Evolutionary conservation across 2,329 filamentous ascomycete genomes (phyloP), one percentile per base, ranked within the genome.

Genomic region (Periconia sp.): DNA sequence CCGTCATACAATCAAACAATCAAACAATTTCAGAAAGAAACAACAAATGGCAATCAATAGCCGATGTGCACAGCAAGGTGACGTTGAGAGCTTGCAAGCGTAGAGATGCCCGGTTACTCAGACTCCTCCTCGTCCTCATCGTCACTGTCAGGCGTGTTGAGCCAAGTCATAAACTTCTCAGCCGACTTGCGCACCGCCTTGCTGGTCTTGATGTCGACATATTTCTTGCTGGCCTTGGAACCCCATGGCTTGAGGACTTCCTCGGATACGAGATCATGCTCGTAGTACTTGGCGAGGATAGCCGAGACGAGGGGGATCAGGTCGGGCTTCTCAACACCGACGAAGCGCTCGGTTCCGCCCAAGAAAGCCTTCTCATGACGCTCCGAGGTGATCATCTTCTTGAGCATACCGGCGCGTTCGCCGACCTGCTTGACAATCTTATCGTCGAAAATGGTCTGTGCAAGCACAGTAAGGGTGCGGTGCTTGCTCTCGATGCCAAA

Each of bases 101-200:
- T 6, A 5, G 20, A 35, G 23, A 2, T 14, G 37, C 46, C 45
- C 43, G 47, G 45, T 51, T 66, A 70, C 58, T 70, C 65, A 17
- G 65, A 68, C 40, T 69, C 65, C 52, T 68, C 63, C 45, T 64
- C 61, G 14, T 63, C 61, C 42, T 62, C 59, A 33, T 64, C 62
- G 17, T 87, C 85, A 59, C 82, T 85, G 74, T 92, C 89, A 50
- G 92, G 92, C 76, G 89, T 91, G 64, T 91, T 85, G 54, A 97
- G 91, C 93, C 92, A 97, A 66, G 87, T 89, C 70, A 97, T 83
- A 84, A 99, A 99, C 60, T 90, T 88, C 81, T 95, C 90, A 50
- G 94, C 92, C 61, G 91, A 89, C 82, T 95, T 93, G 79, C 92
- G 91, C 59, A 97, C 92, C 83, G 95, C 96, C 83, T 92, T 93